phyloP scores from a whole-genome alignment of 1,139 yeast species.

The Arxiozyma bovina region DNA sequence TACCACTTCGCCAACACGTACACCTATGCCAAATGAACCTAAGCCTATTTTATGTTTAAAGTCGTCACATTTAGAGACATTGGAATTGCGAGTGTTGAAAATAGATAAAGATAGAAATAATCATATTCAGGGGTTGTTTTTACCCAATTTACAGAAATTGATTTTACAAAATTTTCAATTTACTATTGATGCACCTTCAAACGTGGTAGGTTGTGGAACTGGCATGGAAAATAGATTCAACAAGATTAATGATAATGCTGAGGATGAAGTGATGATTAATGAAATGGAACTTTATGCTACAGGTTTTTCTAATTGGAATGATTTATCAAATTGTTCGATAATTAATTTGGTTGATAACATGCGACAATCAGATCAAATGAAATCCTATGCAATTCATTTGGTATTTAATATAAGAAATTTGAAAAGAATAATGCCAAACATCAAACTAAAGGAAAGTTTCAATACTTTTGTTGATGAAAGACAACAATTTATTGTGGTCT shows the following conservation, averaged over 20 bases:
- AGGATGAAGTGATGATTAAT: slow-evolving; percentile 8
- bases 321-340: slow-evolving; percentile 12
- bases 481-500: slow-evolving; percentile 20
- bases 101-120: slow-evolving; percentile 9
- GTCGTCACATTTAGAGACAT: slow-evolving; percentile 12
- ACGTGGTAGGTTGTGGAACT: background rate
- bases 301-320: slow-evolving; percentile 23
- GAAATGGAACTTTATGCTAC: slow-evolving; percentile 11
- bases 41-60: slow-evolving; percentile 21
- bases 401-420: slow-evolving; percentile 18
- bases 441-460: slow-evolving; percentile 15
- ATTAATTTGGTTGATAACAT: slow-evolving; percentile 5
- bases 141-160: slow-evolving; percentile 15
- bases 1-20: background rate
- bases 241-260: background rate
- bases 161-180: slow-evolving; percentile 9
- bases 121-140: slow-evolving; percentile 19
- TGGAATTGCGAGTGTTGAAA: slow-evolving; percentile 15
- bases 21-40: background rate
- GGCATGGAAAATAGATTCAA: too few relatives aligned
- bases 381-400: slow-evolving; percentile 6
- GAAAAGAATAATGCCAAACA: slow-evolving; percentile 13
- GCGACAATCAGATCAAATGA: background rate
- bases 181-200: background rate
- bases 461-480: slow-evolving; percentile 18